A percentile compares a stretch with the other conserved stretches of the same genome.
Evolutionary conservation across 495 filamentous ascomycete species (phyloP).

Genomic region (Penicillium canescens): DNA sequence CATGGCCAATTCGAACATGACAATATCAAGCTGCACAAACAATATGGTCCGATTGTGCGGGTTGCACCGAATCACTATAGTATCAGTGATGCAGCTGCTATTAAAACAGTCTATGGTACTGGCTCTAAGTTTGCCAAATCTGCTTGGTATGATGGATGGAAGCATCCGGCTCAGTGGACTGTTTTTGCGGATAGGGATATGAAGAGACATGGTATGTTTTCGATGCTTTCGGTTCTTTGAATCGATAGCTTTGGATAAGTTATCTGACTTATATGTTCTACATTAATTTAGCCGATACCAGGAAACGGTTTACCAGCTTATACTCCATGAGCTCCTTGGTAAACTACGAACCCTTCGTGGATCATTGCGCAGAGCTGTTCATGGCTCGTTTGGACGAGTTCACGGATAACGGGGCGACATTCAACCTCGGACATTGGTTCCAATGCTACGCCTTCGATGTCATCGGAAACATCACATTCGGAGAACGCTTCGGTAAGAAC

Average conservation of each 20-base stretch:
- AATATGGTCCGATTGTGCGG: slow-evolving; percentile 45
- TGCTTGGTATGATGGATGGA: slow-evolving; percentile 41
- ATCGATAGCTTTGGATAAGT: neutral
- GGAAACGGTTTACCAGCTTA: slow-evolving; percentile 41
- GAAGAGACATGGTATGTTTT: slow-evolving; percentile 36
- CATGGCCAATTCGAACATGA: slow-evolving; percentile 44
- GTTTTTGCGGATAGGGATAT: slow-evolving; percentile 45
- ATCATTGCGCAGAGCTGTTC: slow-evolving; percentile 52
- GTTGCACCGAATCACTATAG: slow-evolving; percentile 52
- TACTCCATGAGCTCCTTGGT: slow-evolving; percentile 57
- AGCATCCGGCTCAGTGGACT: slow-evolving; percentile 35
- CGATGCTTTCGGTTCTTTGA: neutral
- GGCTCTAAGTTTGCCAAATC: slow-evolving; percentile 42
- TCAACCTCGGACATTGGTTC: slow-evolving; percentile 55
- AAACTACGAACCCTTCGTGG: slow-evolving; percentile 55
- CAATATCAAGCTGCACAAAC: slow-evolving; percentile 45
- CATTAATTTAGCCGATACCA: slow-evolving; percentile 25
- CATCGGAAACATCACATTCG: slow-evolving; percentile 67
- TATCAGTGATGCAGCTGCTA: slow-evolving; percentile 41
- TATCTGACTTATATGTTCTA: neutral
- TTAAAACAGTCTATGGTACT: slow-evolving; percentile 47
- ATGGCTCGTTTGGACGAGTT: slow-evolving; percentile 42
- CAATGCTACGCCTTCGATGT: slow-evolving; percentile 64
- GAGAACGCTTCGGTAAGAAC: slow-evolving; percentile 52
- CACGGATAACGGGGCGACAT: slow-evolving; percentile 23